phyloP scores from a whole-genome alignment of 1,284 basidiomycete genomes.

The Ustilago sp. region DNA sequence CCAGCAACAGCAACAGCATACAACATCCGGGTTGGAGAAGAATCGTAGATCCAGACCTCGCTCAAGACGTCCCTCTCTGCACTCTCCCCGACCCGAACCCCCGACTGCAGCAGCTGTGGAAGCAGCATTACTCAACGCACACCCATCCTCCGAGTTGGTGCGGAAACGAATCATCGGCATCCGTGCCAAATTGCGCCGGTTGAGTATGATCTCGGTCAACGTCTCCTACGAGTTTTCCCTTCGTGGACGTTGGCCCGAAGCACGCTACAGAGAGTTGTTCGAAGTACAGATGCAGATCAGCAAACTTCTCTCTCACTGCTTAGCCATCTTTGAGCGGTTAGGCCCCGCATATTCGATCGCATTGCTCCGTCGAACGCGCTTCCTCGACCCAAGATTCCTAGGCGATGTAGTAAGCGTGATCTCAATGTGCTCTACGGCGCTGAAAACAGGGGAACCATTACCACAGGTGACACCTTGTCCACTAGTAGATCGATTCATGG shows the following conservation, averaged over 20 bases:
- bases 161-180: conserved; percentile 60
- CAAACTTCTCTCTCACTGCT: conserved; percentile 74
- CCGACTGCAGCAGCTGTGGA: background rate
- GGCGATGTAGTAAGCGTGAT: conserved; percentile 75
- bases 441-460: conserved; percentile 80
- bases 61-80: conserved; percentile 15
- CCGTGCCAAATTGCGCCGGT: conserved; percentile 69
- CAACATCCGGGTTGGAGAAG: background rate
- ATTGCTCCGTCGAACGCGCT: conserved; percentile 79
- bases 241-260: conserved; percentile 64
- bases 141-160: conserved; percentile 39
- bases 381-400: conserved; percentile 83
- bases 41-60: conserved; percentile 5
- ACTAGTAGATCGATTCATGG: conserved; percentile 78
- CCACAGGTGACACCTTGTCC: conserved; percentile 89
- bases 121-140: conserved; percentile 20
- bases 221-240: conserved; percentile 69
- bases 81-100: conserved; percentile 4
- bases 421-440: conserved; percentile 72
- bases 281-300: conserved; percentile 57
- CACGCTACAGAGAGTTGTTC: conserved; percentile 59
- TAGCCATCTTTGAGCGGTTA: conserved; percentile 45
- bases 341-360: conserved; percentile 71
- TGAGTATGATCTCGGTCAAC: conserved; percentile 69
- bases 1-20: background rate